Percentiles rank a stretch among this genome's conserved stretches.
Conservation (phyloP, 306 rosid genomes). For the Argentina anserina region DNA sequence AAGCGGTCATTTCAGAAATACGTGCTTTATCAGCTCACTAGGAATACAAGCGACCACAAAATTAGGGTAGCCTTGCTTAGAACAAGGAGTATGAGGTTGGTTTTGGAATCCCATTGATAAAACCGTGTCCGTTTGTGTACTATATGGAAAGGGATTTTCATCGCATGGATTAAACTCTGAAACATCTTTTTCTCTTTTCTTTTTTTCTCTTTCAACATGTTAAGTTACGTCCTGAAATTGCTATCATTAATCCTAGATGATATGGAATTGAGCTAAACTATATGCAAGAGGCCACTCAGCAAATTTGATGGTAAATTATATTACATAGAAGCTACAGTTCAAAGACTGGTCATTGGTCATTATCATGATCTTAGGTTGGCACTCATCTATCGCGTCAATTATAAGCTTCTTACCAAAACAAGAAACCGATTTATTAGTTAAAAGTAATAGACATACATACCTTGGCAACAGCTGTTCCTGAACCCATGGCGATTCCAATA, state of each 20-base stretch:
- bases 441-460: slow-evolving; percentile 32
- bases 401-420: background rate
- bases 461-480: slow-evolving; percentile 99
- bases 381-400: background rate
- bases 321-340: background rate
- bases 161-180: background rate
- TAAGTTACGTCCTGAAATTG: background rate
- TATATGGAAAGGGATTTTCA: background rate
- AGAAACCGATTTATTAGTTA: background rate
- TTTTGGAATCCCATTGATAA: background rate
- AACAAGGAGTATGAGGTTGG: background rate
- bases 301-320: background rate
- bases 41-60: background rate
- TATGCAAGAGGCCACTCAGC: slow-evolving; percentile 5
- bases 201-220: background rate
- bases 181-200: background rate
- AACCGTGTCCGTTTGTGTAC: background rate
- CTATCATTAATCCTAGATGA: background rate
- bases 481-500: slow-evolving; percentile 98
- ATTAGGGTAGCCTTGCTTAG: background rate
- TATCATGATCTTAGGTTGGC: background rate
- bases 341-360: background rate
- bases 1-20: background rate
- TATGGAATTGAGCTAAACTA: background rate
- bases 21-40: background rate